Conservation (phyloP, 768 basidiomycete genomes). For the Tricholoma furcatifolium region DNA sequence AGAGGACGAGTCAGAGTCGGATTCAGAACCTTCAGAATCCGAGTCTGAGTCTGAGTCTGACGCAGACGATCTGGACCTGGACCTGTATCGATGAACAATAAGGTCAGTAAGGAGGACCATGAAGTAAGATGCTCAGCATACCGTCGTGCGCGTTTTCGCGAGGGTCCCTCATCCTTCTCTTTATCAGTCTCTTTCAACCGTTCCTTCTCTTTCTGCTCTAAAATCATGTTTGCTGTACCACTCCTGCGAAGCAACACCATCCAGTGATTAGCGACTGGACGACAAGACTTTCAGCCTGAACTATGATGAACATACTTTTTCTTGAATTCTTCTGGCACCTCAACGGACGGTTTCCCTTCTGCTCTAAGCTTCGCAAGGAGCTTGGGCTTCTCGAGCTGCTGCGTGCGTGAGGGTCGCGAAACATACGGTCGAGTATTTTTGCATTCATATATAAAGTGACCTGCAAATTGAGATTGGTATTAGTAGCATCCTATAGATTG, state of each 20-base stretch:
- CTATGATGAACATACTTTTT: conserved; percentile 50
- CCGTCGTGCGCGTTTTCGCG: conserved; percentile 39
- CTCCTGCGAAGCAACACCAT: conserved; percentile 36
- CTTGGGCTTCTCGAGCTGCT: conserved; percentile 79
- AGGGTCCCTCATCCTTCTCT: conserved; percentile 35
- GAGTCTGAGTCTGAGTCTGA: conserved; percentile 26
- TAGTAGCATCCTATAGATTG: not conserved
- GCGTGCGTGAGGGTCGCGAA: conserved; percentile 84
- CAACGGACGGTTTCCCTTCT: conserved; percentile 74
- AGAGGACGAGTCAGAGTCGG: conserved; percentile 43
- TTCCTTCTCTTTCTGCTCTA: conserved; percentile 82
- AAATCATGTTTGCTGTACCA: conserved; percentile 82
- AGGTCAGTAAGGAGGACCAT: not conserved
- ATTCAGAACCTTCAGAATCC: conserved; percentile 42
- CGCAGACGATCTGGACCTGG: conserved; percentile 14
- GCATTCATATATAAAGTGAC: conserved; percentile 93
- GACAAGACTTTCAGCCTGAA: not conserved
- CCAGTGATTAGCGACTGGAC: not conserved
- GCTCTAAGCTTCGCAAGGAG: conserved; percentile 64
- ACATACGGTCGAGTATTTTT: conserved; percentile 79
- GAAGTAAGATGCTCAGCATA: conserved; percentile 17
- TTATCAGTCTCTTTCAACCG: conserved; percentile 42
- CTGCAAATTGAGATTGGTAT: conserved; percentile 30
- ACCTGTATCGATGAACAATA: conserved; percentile 3
- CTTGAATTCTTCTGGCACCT: conserved; percentile 91